Conservation (phyloP, 2,329 filamentous ascomycete genomes). For the Nemania serpens region DNA sequence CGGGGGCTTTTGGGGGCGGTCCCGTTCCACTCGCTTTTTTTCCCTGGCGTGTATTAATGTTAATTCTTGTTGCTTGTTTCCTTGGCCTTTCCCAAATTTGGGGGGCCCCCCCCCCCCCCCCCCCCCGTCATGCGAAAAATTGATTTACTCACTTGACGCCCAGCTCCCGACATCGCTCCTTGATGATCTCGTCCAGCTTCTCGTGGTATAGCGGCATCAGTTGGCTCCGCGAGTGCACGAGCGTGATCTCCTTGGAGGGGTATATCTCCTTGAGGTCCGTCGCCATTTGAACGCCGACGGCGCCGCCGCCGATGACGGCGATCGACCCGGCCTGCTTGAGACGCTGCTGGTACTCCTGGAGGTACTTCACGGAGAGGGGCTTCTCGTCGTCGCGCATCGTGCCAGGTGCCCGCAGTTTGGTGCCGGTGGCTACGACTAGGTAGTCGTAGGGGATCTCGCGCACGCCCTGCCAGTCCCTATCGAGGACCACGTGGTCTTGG, state of each 20-base stretch:
- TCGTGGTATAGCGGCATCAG: constrained; percentile 52
- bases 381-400: constrained; percentile 45
- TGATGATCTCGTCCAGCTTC: constrained; percentile 46
- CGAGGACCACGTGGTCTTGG: constrained; percentile 40
- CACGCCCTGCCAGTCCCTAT: constrained; percentile 42
- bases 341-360: constrained; percentile 42
- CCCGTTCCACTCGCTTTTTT: too few relatives aligned
- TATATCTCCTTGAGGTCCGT: constrained; percentile 54
- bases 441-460: constrained; percentile 48
- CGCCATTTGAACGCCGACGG: constrained; percentile 56
- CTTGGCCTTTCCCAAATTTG: too few relatives aligned
- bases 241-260: constrained; percentile 51
- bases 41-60: too few relatives aligned
- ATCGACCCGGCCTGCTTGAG: constrained; percentile 41
- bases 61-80: too few relatives aligned
- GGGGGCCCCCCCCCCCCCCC: too few relatives aligned
- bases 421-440: constrained; percentile 52
- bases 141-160: constrained; percentile 39
- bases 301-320: constrained; percentile 50
- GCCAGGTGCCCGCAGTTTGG: constrained; percentile 43
- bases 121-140: not conserved
- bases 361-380: constrained; percentile 39
- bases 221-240: constrained; percentile 52
- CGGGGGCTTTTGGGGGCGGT: too few relatives aligned
- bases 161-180: constrained; percentile 44